Conservation (phyloP, 257 asterid species). For the Capsicum rhomboideum region DNA sequence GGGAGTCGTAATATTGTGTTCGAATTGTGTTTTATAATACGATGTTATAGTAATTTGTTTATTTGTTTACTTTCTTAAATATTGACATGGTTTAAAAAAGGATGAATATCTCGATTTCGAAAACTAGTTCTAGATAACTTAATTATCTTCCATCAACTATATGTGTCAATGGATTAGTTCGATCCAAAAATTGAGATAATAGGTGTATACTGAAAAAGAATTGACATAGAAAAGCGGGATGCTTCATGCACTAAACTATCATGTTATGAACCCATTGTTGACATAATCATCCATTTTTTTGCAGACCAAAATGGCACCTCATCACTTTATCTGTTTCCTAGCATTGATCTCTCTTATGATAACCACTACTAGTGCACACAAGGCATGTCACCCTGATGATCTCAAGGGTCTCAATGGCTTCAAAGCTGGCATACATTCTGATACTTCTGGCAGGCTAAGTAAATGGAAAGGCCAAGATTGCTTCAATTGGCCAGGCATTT, state of each 20-base stretch:
- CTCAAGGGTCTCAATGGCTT: constrained; percentile 39
- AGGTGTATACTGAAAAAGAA: too few species aligned
- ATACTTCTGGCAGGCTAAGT: constrained; percentile 30
- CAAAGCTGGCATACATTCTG: constrained; percentile 27
- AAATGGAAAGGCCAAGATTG: constrained; percentile 40
- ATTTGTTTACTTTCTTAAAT: not conserved
- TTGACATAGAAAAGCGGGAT: not conserved
- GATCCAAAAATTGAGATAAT: too few species aligned
- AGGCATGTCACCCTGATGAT: constrained; percentile 47
- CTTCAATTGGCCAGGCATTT: constrained; percentile 56
- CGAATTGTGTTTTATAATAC: not conserved
- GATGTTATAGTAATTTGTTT: not conserved
- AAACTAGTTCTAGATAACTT: too few species aligned
- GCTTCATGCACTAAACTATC: not conserved
- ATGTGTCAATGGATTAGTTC: too few species aligned
- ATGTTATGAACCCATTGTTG: not conserved
- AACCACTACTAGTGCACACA: not conserved
- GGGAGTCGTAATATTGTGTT: not conserved
- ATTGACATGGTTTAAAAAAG: too few species aligned
- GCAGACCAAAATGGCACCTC: not conserved
- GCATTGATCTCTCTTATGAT: constrained; percentile 12
- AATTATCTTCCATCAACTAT: too few species aligned
- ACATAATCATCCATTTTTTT: not conserved
- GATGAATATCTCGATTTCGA: too few species aligned
- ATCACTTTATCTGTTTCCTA: constrained; percentile 13